These are phyloP conservation scores for Penicillium sp. DNA, from an alignment of 2,329 filamentous ascomycete species.

Conservation along the genomic window DNA sequence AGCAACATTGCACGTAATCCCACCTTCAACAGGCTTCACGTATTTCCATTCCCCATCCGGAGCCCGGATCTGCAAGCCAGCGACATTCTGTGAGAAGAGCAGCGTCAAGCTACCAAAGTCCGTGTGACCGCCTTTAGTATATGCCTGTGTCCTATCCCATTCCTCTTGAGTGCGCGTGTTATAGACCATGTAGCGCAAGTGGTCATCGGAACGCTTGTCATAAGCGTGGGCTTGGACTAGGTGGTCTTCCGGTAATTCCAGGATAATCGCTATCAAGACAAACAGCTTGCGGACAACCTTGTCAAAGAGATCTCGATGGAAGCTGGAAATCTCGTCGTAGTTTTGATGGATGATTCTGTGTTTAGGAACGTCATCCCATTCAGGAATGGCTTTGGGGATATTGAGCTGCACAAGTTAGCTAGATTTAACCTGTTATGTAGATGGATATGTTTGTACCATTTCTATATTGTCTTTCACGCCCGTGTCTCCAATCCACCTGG, in stretches of 20 bases:
- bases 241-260: conserved; percentile 52
- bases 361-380: conserved; percentile 22
- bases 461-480: conserved; percentile 34
- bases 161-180: conserved; percentile 43
- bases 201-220: conserved; percentile 49
- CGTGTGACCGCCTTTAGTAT: conserved; percentile 47
- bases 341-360: conserved; percentile 42
- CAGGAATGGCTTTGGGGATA: conserved; percentile 25
- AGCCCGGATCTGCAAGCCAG: conserved; percentile 47
- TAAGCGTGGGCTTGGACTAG: conserved; percentile 50
- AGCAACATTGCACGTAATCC: conserved; percentile 45
- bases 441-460: conserved; percentile 16
- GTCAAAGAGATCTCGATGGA: conserved; percentile 45
- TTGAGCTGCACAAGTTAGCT: conserved; percentile 20
- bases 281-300: conserved; percentile 49
- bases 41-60: conserved; percentile 43
- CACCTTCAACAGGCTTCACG: conserved; percentile 43
- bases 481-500: conserved; percentile 31
- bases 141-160: conserved; percentile 37
- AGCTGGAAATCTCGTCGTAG: conserved; percentile 49
- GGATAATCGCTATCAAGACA: conserved; percentile 51
- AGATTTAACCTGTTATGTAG: fast-evolving
- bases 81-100: conserved; percentile 51
- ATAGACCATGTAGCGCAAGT: conserved; percentile 55
- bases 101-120: conserved; percentile 51